These are phyloP conservation scores for Fusarium chaquense DNA, from an alignment of 2,329 filamentous ascomycete species.

Conservation along the genomic window DNA sequence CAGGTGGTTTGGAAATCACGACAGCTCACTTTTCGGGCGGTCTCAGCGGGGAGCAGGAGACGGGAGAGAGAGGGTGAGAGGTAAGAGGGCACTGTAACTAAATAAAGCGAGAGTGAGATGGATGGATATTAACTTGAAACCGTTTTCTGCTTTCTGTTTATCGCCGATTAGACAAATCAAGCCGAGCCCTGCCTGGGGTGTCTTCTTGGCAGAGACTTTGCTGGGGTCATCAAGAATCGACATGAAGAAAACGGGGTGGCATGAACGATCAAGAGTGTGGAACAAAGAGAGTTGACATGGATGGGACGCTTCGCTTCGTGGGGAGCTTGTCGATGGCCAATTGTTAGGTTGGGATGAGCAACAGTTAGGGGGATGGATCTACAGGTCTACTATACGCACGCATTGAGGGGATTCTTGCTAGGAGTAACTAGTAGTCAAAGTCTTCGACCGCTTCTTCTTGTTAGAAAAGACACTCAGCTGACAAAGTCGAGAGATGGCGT, in stretches of 20 bases:
- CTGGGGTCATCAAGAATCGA: conserved; percentile 18
- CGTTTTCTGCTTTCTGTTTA: conserved; percentile 14
- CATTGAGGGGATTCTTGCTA: conserved; percentile 12
- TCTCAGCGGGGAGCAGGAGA: conserved; percentile 10
- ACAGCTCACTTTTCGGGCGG: conserved; percentile 27
- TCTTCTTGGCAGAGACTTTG: conserved; percentile 9
- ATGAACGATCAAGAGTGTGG: conserved; percentile 30
- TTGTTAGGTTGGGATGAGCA: conserved; percentile 7
- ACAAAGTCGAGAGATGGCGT: conserved; percentile 22
- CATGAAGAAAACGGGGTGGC: conserved; percentile 17
- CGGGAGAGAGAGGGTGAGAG: neutral
- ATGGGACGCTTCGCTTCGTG: conserved; percentile 9
- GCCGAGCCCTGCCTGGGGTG: conserved; percentile 25
- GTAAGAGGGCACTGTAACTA: neutral
- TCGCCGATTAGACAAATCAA: conserved; percentile 27
- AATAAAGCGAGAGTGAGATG: neutral
- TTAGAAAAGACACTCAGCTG: conserved; percentile 17
- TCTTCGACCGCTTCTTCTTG: conserved; percentile 27
- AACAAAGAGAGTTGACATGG: conserved; percentile 21
- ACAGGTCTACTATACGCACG: conserved; percentile 16
- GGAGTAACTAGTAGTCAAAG: neutral
- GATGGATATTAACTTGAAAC: conserved; percentile 13
- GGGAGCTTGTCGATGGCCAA: conserved; percentile 18
- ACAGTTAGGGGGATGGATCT: conserved; percentile 26
- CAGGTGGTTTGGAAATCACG: conserved; percentile 20